Conservation (phyloP, 257 asterid genomes). For the Echium plantagineum region DNA sequence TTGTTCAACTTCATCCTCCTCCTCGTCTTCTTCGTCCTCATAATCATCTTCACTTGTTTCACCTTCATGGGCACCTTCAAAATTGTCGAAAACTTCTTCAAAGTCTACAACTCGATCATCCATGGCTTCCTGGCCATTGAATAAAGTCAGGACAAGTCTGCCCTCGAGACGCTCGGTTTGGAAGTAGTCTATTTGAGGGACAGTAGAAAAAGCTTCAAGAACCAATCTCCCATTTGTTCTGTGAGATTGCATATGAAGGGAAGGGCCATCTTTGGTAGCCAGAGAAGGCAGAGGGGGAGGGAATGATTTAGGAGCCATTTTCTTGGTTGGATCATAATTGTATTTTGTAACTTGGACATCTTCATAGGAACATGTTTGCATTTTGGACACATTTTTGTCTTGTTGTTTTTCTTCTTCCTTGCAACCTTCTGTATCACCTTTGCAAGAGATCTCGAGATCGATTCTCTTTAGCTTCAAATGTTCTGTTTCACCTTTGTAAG, state of each 20-base stretch:
- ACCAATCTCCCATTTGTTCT: conserved; percentile 58
- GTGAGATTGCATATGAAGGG: conserved; percentile 46
- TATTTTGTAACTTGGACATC: conserved; percentile 30
- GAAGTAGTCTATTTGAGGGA: conserved; percentile 37
- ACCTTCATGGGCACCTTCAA: conserved; percentile 10
- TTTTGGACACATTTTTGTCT: not conserved
- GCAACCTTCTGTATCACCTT: not conserved
- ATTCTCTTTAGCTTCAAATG: no score
- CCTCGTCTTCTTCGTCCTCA: conserved; percentile 10
- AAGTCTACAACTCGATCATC: conserved; percentile 15
- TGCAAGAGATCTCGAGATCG: no score
- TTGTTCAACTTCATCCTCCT: conserved; percentile 10
- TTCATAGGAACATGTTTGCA: conserved; percentile 10
- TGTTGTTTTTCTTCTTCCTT: not conserved
- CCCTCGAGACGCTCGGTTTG: conserved; percentile 50
- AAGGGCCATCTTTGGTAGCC: conserved; percentile 33
- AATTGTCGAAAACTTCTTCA: conserved; percentile 11
- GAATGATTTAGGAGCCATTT: conserved; percentile 28
- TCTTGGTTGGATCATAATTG: conserved; percentile 13
- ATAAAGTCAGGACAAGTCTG: conserved; percentile 46
- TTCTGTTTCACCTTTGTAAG: not conserved
- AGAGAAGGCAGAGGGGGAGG: conserved; percentile 75
- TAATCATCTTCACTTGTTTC: conserved; percentile 9
- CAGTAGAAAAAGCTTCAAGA: conserved; percentile 54
- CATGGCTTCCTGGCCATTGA: conserved; percentile 14